Evolutionary conservation across 371 early-diverging fungal genomes (phyloP).

Genomic region (Mucor saturninus): DNA sequence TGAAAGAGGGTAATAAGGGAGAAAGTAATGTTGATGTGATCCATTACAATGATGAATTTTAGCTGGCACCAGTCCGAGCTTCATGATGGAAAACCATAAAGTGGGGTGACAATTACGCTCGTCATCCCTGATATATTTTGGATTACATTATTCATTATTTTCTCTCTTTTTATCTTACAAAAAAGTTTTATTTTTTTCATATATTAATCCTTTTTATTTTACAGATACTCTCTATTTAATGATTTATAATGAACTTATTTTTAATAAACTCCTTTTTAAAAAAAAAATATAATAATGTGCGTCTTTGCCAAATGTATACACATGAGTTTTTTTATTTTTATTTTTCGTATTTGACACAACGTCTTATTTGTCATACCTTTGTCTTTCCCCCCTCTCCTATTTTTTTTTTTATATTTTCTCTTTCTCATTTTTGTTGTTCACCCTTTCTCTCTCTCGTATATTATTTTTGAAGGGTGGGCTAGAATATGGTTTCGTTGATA

Average conservation of each 20-base stretch:
- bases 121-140: constrained; percentile 27
- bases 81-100: constrained; percentile 33
- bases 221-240: not conserved
- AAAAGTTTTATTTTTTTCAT: not conserved
- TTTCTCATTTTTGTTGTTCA: no score
- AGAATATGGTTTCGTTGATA: constrained; percentile 9
- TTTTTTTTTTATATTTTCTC: no score
- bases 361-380: no score
- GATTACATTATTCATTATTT: constrained; percentile 2
- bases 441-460: no score
- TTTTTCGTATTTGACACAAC: no score
- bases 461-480: no score
- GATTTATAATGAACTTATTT: no score
- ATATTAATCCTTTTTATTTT: not conserved
- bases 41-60: constrained; percentile 27
- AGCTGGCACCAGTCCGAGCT: constrained; percentile 42
- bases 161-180: constrained; percentile 1
- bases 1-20: not conserved
- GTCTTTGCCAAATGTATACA: no score
- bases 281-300: no score
- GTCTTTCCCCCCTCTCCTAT: no score
- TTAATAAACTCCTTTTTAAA: no score
- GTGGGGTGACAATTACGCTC: constrained; percentile 30
- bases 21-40: not conserved
- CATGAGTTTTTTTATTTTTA: no score